phyloP scores from a whole-genome alignment of 2,329 filamentous ascomycete species.

The Beauveria sp. region DNA sequence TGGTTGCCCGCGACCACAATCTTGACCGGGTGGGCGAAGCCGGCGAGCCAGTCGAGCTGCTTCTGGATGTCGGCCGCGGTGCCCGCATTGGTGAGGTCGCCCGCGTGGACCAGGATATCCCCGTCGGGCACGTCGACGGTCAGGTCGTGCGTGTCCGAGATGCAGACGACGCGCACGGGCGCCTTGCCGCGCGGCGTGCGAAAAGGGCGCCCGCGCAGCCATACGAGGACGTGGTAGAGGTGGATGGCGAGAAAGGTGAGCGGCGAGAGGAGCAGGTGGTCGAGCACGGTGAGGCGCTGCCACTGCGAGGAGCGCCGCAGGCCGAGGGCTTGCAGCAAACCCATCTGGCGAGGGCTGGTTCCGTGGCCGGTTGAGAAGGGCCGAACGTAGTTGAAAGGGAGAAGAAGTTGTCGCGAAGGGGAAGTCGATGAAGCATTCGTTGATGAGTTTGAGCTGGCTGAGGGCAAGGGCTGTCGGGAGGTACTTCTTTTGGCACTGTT shows the following conservation, averaged over 20 bases:
- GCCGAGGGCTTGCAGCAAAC: conserved; percentile 35
- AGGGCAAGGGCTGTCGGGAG: not conserved
- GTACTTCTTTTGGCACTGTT: not conserved
- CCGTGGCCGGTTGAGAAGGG: not conserved
- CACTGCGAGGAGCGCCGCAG: conserved; percentile 40
- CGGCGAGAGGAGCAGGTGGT: conserved; percentile 61
- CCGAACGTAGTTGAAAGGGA: not conserved
- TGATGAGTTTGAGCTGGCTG: not conserved
- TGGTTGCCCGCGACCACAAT: conserved; percentile 83
- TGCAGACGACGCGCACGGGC: conserved; percentile 70
- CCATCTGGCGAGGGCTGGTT: conserved; percentile 26
- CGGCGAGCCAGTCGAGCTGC: conserved; percentile 76
- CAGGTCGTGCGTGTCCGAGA: conserved; percentile 80
- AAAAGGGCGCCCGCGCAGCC: conserved; percentile 60
- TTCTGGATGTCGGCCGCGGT: conserved; percentile 65
- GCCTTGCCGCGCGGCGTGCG: conserved; percentile 45
- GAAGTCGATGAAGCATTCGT: not conserved
- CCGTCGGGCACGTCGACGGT: conserved; percentile 59
- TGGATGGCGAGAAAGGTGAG: conserved; percentile 54
- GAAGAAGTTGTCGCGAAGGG: not conserved
- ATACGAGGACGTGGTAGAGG: conserved; percentile 56
- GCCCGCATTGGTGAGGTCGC: conserved; percentile 72
- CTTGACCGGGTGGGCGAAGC: conserved; percentile 70
- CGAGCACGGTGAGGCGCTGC: conserved; percentile 46
- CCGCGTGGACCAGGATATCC: conserved; percentile 83